phyloP scores from a whole-genome alignment of 352 stramenopile species.

The Peronosclerospora sorghi region DNA sequence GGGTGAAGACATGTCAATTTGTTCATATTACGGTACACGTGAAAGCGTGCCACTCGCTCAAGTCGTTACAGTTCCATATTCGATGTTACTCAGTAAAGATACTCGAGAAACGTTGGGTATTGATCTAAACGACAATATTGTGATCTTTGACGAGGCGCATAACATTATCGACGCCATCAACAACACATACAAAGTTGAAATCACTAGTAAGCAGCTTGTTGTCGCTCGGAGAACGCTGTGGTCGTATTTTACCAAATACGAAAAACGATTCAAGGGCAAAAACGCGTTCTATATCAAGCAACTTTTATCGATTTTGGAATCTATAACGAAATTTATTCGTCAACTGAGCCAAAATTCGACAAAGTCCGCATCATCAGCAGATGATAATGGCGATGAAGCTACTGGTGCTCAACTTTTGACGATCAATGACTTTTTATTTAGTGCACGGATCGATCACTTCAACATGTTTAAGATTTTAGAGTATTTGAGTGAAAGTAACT shows the following conservation, averaged over 20 bases:
- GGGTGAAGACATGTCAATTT: slow-evolving; percentile 86
- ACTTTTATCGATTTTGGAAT: slow-evolving; percentile 63
- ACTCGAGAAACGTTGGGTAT: slow-evolving; percentile 86
- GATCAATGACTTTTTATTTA: slow-evolving; percentile 83
- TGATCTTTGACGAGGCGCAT: slow-evolving; percentile 98
- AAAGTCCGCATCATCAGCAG: not conserved
- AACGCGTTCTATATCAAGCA: slow-evolving; percentile 88
- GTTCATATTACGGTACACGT: slow-evolving; percentile 95
- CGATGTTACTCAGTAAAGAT: slow-evolving; percentile 86
- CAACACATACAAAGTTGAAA: slow-evolving; percentile 76
- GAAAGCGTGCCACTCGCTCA: slow-evolving; percentile 86
- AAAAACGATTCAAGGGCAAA: slow-evolving; percentile 78
- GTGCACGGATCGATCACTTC: slow-evolving; percentile 68
- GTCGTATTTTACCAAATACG: slow-evolving; percentile 82
- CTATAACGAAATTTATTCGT: slow-evolving; percentile 68
- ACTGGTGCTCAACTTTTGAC: slow-evolving; percentile 51
- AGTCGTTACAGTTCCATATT: slow-evolving; percentile 87
- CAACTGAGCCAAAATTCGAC: slow-evolving; percentile 24
- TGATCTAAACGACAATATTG: slow-evolving; percentile 78
- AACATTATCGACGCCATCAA: slow-evolving; percentile 97
- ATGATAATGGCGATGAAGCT: slow-evolving; percentile 14
- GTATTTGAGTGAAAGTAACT: slow-evolving; percentile 64
- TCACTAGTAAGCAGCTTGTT: slow-evolving; percentile 67
- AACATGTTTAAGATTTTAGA: slow-evolving; percentile 86
- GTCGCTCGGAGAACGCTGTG: slow-evolving; percentile 63